Conservation (phyloP, 148 eudicot species). For the Heliosperma pusillum region DNA sequence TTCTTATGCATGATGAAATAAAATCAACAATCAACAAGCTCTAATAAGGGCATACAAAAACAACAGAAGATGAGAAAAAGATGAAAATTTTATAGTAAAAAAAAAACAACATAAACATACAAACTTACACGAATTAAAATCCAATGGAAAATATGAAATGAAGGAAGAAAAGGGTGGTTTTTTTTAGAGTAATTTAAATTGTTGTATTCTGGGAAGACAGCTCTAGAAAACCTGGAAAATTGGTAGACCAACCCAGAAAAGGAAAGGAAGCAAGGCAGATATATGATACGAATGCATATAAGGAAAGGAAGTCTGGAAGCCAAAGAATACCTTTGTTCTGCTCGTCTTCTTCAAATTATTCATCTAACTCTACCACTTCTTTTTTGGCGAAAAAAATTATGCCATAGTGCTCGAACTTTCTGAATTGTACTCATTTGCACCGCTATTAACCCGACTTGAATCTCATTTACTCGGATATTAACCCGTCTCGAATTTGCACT, state of each 20-base stretch:
- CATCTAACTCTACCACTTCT: too few species aligned
- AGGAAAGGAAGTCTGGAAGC: background rate
- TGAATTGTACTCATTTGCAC: too few species aligned
- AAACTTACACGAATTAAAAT: conserved; percentile 11
- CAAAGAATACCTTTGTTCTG: conserved; percentile 20
- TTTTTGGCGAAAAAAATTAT: too few species aligned
- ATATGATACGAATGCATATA: too few species aligned
- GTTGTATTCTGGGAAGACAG: background rate
- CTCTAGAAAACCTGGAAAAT: background rate
- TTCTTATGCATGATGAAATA: background rate
- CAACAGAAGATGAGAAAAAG: background rate
- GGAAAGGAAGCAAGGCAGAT: background rate
- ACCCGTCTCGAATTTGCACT: too few species aligned
- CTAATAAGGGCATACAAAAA: conserved; percentile 1
- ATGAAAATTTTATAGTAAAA: too few species aligned
- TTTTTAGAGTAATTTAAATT: background rate
- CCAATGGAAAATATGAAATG: background rate
- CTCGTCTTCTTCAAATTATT: background rate
- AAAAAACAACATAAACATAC: background rate
- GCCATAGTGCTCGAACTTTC: too few species aligned
- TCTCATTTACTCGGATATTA: too few species aligned
- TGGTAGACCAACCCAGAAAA: background rate
- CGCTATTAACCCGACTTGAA: too few species aligned
- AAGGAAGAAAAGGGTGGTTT: background rate
- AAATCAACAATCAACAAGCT: background rate